These are phyloP conservation scores for Phytopythium mirpurense DNA, from an alignment of 352 stramenopile species.

Conservation along the genomic window DNA sequence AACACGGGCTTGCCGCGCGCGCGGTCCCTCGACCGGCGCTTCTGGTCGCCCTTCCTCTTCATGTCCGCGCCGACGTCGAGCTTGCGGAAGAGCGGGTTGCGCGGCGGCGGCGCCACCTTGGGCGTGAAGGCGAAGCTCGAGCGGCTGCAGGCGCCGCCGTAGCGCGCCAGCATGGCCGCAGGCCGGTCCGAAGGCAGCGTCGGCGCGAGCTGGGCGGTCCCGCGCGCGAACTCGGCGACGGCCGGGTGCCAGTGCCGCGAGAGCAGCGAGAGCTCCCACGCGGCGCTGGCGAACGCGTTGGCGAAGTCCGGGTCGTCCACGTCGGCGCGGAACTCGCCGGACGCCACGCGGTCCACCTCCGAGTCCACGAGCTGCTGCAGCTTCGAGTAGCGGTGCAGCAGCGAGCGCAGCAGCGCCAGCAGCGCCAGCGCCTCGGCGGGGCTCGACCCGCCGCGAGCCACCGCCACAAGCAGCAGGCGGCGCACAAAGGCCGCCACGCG, in stretches of 20 bases:
- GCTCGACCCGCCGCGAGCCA: conserved; percentile 18
- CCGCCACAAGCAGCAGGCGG: conserved; percentile 84
- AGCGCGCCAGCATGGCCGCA: conserved; percentile 56
- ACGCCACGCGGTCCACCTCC: conserved; percentile 92
- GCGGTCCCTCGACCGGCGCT: conserved; percentile 41
- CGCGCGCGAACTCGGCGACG: conserved; percentile 59
- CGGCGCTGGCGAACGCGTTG: conserved; percentile 92
- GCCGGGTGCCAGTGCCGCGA: conserved; percentile 83
- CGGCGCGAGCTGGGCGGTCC: conserved; percentile 53
- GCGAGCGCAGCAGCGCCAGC: conserved; percentile 80
- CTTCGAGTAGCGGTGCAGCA: conserved; percentile 92
- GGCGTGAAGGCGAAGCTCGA: conserved; percentile 59
- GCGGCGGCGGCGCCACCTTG: conserved; percentile 48
- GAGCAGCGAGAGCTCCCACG: conserved; percentile 91
- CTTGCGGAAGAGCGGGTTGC: conserved; percentile 72
- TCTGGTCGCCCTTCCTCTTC: conserved; percentile 17
- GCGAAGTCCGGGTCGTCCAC: conserved; percentile 93
- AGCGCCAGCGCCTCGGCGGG: conserved; percentile 83
- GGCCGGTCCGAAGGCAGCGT: conserved; percentile 66
- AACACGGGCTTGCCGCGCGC: conserved; percentile 38
- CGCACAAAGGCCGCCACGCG: conserved; percentile 95
- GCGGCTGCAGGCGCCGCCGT: conserved; percentile 15
- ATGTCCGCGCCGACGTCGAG: conserved; percentile 37
- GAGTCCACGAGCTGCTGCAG: conserved; percentile 94
- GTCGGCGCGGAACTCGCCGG: conserved; percentile 89